These are phyloP conservation scores for Salvia sclarea DNA, from an alignment of 305 asterid species.

Conservation along the genomic window DNA sequence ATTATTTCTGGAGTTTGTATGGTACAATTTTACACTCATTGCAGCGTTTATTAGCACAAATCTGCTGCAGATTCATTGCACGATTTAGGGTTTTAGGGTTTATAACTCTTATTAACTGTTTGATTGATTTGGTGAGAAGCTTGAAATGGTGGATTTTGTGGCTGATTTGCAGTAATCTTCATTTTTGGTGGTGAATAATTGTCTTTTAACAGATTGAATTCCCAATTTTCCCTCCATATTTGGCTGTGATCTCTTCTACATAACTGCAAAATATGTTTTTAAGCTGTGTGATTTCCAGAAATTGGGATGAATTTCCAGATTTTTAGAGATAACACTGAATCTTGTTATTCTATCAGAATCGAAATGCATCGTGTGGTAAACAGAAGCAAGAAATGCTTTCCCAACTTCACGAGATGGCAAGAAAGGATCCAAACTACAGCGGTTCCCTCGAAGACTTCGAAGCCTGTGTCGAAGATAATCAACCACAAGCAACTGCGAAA, in stretches of 20 bases:
- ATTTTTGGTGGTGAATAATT: not conserved
- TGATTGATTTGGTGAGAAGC: not conserved
- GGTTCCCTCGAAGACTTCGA: slow-evolving; percentile 49
- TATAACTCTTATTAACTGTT: not conserved
- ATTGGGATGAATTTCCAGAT: not conserved
- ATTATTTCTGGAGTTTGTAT: no score
- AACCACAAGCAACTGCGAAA: slow-evolving; percentile 41
- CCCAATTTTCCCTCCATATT: not conserved
- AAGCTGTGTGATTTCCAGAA: not conserved
- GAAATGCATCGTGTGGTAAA: slow-evolving; percentile 82
- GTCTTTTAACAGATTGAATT: not conserved
- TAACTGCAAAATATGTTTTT: not conserved
- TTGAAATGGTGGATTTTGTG: not conserved
- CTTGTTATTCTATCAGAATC: slow-evolving; percentile 58
- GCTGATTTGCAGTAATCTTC: not conserved
- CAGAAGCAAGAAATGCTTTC: slow-evolving; percentile 73
- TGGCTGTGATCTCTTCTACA: not conserved
- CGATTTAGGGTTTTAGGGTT: not conserved
- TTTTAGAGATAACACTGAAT: slow-evolving; percentile 3
- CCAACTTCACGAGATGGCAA: slow-evolving; percentile 82
- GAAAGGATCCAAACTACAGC: slow-evolving; percentile 56
- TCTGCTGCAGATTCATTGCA: not conserved
- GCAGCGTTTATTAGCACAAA: not conserved
- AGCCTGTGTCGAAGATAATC: slow-evolving; percentile 36
- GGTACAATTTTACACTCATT: not conserved